These are phyloP conservation scores for Penicillium cataractarum DNA, from an alignment of 495 filamentous ascomycete species.

Conservation along the genomic window DNA sequence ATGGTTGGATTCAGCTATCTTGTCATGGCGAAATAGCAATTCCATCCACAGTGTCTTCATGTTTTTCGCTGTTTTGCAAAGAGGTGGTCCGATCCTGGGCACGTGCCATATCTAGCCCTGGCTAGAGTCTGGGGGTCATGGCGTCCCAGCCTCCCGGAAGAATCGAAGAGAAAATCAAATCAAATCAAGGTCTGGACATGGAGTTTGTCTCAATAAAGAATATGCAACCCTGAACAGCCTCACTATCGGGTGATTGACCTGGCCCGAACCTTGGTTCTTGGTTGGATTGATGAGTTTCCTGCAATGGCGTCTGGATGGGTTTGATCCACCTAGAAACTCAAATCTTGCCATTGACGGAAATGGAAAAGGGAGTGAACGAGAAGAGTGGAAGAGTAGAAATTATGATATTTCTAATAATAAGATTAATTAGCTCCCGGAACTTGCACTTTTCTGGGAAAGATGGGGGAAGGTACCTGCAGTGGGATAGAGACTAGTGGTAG, in stretches of 20 bases:
- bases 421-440: neutral
- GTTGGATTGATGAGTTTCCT: conserved; percentile 26
- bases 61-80: neutral
- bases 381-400: neutral
- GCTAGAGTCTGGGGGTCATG: neutral
- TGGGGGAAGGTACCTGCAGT: neutral
- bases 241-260: conserved; percentile 17
- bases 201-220: conserved; percentile 19
- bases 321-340: conserved; percentile 8
- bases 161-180: neutral
- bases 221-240: conserved; percentile 22
- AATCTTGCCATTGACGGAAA: conserved; percentile 4
- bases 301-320: conserved; percentile 12
- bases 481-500: neutral
- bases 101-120: conserved; percentile 28
- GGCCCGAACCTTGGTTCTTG: conserved; percentile 25
- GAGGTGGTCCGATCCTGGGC: conserved; percentile 14
- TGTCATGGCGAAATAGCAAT: conserved; percentile 20
- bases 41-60: neutral
- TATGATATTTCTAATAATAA: neutral
- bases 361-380: neutral
- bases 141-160: neutral
- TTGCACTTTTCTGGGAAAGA: neutral
- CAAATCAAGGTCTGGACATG: neutral
- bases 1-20: conserved; percentile 1